Base-by-base conservation (phyloP, 768 basidiomycete genomes). In the Russula compacta region DNA sequence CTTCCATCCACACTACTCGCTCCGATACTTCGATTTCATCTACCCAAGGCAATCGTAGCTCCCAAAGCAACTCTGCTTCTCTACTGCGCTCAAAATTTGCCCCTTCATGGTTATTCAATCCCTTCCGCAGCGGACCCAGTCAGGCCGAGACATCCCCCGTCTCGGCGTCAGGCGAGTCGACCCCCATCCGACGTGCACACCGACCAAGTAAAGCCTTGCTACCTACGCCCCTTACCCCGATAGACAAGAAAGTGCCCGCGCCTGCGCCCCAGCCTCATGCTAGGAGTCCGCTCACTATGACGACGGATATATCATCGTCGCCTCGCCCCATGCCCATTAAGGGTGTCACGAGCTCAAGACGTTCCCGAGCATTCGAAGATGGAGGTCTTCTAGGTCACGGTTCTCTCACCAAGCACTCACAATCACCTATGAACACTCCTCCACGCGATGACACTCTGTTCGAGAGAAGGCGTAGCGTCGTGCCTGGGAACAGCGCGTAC, bases 101-200 rank as follows among this genome's bases (percentile, higher is more conserved):
- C 1, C 81, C 88, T 2, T 78, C 85, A n/a, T 91, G 89, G 89
- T 72, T 91, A 11, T 86, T 89, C 71, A 87, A 84, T 67, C 81
- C 85, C 6, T 91, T 92, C 71, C 77, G 87, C 38, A 83, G 80
- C 60, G 80, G 76, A 0, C 76, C 79, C 7, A 82, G 79, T 64
- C 85, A 88, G 69, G 79, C 86, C 2, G 83, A 86, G 64, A 83
- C 83, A 1, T 79, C 79, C 2, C 73, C 80, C 14, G 75, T 82
- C 6, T 81, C 81, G 33, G 83, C 78, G 2, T 78, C 81, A 4
- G 78, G 79, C 4, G 76, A 75, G 1, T 70, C 78, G 7, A 62
- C 56, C 33, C 15, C 69, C 65, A 17, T 66, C 52, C 7, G 64
- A 67, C 42, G 53, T 69, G 66, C 17, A 68, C 71, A 24, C 67